Evolutionary conservation across 2,329 filamentous ascomycete species (phyloP).

Genomic region (Pyricularia pennisetigena): DNA sequence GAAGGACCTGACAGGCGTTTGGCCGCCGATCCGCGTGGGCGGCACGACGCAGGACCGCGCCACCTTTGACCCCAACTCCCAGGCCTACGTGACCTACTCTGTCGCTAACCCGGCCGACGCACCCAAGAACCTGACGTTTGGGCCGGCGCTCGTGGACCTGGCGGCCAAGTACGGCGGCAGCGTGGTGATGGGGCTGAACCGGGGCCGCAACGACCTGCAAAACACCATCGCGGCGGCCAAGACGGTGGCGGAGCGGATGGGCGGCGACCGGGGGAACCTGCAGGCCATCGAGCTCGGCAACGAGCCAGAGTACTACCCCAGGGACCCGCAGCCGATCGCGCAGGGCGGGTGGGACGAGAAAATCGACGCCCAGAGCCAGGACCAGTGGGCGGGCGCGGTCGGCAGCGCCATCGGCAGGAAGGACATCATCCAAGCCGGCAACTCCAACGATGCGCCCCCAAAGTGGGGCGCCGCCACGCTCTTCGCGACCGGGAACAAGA

Average conservation of each 20-base stretch:
- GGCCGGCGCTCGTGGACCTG: constrained; percentile 36
- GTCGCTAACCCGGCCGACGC: constrained; percentile 37
- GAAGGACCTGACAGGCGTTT: constrained; percentile 35
- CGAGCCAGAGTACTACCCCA: constrained; percentile 38
- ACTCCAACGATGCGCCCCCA: constrained; percentile 25
- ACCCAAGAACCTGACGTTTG: constrained; percentile 38
- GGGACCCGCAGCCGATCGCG: constrained; percentile 26
- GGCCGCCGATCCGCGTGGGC: constrained; percentile 46
- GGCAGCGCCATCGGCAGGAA: constrained; percentile 22
- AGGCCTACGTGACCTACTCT: constrained; percentile 37
- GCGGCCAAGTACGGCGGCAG: constrained; percentile 36
- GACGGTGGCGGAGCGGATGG: constrained; percentile 30
- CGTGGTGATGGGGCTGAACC: constrained; percentile 43
- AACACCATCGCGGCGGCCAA: constrained; percentile 44
- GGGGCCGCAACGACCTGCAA: constrained; percentile 38
- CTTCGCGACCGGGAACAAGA: constrained; percentile 25
- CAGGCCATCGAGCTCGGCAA: constrained; percentile 47
- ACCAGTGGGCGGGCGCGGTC: constrained; percentile 25
- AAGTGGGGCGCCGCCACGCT: constrained; percentile 27
- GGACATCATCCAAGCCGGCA: constrained; percentile 29
- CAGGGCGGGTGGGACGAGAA: constrained; percentile 24
- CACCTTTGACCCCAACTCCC: constrained; percentile 33
- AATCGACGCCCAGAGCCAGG: constrained; percentile 26
- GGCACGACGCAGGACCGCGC: constrained; percentile 49
- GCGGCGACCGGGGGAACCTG: constrained; percentile 24